Evolutionary conservation across 441 rosid genomes (phyloP), one percentile per base, ranked within the genome.

Genomic region (Geranium incanum): DNA sequence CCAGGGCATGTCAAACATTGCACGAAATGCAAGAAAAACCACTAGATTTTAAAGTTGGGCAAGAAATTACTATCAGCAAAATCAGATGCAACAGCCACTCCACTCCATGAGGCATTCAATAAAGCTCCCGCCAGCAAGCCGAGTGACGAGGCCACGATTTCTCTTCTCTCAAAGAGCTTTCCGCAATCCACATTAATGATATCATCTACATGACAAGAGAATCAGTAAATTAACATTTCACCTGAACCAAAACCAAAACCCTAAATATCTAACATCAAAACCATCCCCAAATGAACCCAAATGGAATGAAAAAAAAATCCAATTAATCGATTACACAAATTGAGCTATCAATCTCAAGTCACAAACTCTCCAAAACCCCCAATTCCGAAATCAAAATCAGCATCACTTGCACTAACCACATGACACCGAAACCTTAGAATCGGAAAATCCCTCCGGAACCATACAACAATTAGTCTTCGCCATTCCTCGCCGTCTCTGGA

Each of bases 41-140:
- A 18, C 23, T n/a, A 57, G n/a, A 57, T 57, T 57, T 3, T 13
- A 57, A 57, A 57, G n/a, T 18, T 1, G 36, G 38, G 67, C 38
- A 39, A 13, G 55, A 72, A 48, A 64, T 71, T 85, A 92, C 98
- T 91, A 82, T 93, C 97, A 71, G 96, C 77, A 70, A 87, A 93
- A 73, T 87, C 93, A 63, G 93, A 77, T 68, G 97, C 89, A 69
- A 65, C 37, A 41, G 88, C 93, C 60, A 43, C 69, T 68, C 45
- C 81, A 71, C 77, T 78, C 67, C 57, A 66, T 12, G 80, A 70
- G 75, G 78, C 71, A 77, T 68, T 75, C 67, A 70, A 3, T 45
- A 88, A 36, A 2, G 77, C 75, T 68, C 84, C 89, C 43, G 79
- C 74, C 60, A 82, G 38, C 23, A 87, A 59, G 36, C 89, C 89